Base-by-base conservation (phyloP, 768 basidiomycete genomes). In the Calocera cornea region DNA sequence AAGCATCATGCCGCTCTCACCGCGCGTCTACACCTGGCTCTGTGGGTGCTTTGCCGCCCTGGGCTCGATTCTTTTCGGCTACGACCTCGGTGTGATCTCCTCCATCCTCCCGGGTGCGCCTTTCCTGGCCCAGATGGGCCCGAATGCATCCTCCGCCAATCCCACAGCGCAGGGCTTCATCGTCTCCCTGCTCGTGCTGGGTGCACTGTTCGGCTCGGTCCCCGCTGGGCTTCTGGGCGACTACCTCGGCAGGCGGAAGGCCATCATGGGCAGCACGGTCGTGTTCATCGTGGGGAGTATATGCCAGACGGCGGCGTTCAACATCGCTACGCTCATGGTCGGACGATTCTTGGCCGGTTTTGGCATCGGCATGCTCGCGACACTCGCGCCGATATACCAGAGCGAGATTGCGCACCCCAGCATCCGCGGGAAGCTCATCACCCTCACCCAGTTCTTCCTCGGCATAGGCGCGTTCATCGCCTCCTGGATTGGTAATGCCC, bases 401-500 rank as follows among this genome's bases (percentile, higher is more conserved):
- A 79, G 83, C 19, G 83, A 84, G 74, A 84, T 86, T 64, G 82
- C 83, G 1, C 82, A 83, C 68, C 83, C 83, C 0, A 81, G 80
- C 74, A 83, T 83, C 47, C 78, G 83, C n/a, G 83, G 83, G 11
- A 77, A 82, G 19, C 75, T 83, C 41, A 83, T 81, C 1, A 83
- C 83, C 2, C 74, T 84, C 34, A 83, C 83, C 72, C 83, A 83
- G 69, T 77, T 77, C 33, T 65, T 67, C n/a, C 60, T 69, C 29
- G 67, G 68, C 44, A 67, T 75, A 70, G 68, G 72, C 76, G 80
- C 83, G 8, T 80, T 84, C 71, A 74, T 78, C 65, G 83, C 82
- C 17, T 83, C 81, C 1, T 83, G 78, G 78, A 72, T 82, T 64
- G 78, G 79, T 69, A 72, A 76, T 47, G 64, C 22, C 34, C 24